Percentiles rank a stretch among this genome's conserved stretches.
These are phyloP conservation scores for Apiotrichum porosum DNA, from an alignment of 1,284 basidiomycete genomes.

Conservation along the genomic window DNA sequence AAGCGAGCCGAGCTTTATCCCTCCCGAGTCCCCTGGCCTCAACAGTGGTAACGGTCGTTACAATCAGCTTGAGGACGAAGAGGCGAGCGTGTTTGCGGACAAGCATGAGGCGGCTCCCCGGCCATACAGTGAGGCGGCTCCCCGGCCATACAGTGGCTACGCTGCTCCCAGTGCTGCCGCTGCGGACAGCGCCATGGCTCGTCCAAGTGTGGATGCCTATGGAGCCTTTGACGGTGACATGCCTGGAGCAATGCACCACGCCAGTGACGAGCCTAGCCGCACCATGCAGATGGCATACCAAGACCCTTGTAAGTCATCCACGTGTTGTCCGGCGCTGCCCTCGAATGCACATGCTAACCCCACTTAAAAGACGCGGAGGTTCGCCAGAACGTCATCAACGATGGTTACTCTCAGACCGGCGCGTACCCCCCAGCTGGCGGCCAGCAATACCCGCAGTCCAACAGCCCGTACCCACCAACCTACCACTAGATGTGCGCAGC, in stretches of 20 bases:
- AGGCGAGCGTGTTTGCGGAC: slow-evolving; percentile 24
- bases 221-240: slow-evolving; percentile 66
- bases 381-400: slow-evolving; percentile 25
- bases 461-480: background rate
- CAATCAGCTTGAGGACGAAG: slow-evolving; percentile 28
- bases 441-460: background rate
- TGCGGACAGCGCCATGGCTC: slow-evolving; percentile 37
- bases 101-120: slow-evolving; percentile 18
- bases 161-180: slow-evolving; percentile 20
- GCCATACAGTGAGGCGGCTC: too few relatives aligned
- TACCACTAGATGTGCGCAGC: slow-evolving; percentile 37
- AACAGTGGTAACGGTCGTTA: slow-evolving; percentile 15
- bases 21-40: slow-evolving; percentile 16
- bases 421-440: too few relatives aligned
- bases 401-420: background rate
- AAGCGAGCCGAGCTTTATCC: slow-evolving; percentile 34
- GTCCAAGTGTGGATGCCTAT: slow-evolving; percentile 75
- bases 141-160: slow-evolving; percentile 31
- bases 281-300: slow-evolving; percentile 60
- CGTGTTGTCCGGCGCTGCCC: background rate
- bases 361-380: slow-evolving; percentile 37
- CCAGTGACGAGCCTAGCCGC: slow-evolving; percentile 57
- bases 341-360: slow-evolving; percentile 32
- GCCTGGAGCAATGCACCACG: slow-evolving; percentile 33
- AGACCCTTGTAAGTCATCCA: slow-evolving; percentile 54